Evolutionary conservation across 306 rosid species (phyloP).

Genomic region (Rosa chinensis): DNA sequence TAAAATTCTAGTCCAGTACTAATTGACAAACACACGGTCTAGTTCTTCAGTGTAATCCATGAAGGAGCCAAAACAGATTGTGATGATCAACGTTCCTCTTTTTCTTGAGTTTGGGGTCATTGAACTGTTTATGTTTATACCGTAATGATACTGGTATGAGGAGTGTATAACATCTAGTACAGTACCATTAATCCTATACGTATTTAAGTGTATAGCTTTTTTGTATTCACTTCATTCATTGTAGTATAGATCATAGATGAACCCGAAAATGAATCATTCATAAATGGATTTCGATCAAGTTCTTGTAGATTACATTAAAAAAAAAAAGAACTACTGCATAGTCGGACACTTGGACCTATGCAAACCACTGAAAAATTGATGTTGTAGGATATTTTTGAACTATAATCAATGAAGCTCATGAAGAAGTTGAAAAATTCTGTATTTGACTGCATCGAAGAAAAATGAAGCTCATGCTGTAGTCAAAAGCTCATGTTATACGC

Average conservation of each 20-base stretch:
- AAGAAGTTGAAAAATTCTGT: too few relatives aligned
- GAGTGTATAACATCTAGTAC: constrained; percentile 3
- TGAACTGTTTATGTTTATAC: constrained; percentile 3
- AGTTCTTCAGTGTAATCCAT: background rate
- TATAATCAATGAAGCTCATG: too few relatives aligned
- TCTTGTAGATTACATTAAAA: too few relatives aligned
- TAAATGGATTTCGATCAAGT: too few relatives aligned
- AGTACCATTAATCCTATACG: background rate
- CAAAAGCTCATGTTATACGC: too few relatives aligned
- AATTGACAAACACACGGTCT: constrained; percentile 7
- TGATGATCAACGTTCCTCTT: background rate
- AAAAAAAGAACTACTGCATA: too few relatives aligned
- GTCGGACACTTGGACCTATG: too few relatives aligned
- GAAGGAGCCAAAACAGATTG: background rate
- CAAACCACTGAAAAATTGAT: too few relatives aligned
- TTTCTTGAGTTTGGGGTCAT: background rate
- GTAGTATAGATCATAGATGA: background rate
- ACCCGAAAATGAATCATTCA: too few relatives aligned
- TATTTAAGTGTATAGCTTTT: constrained; percentile 4
- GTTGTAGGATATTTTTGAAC: too few relatives aligned
- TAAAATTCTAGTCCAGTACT: background rate
- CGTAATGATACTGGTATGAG: constrained; percentile 16
- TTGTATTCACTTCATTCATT: constrained; percentile 3
- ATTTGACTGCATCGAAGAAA: too few relatives aligned
- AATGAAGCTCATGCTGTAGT: too few relatives aligned